These are phyloP conservation scores for Gaeumannomyces tritici DNA, from an alignment of 2,329 filamentous ascomycete genomes.

Conservation along the genomic window DNA sequence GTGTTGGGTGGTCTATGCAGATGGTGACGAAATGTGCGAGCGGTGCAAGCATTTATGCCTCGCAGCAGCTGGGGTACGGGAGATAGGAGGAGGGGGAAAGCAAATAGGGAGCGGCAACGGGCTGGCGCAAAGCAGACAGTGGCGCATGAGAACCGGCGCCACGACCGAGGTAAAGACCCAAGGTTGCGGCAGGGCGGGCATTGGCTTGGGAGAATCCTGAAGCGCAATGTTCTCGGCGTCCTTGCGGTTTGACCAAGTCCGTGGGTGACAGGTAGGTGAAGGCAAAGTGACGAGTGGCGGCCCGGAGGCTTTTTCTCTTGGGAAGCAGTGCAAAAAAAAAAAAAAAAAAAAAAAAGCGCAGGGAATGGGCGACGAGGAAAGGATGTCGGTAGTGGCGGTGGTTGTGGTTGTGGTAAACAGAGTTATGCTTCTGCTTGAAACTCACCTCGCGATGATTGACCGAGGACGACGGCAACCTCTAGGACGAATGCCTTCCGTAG, in stretches of 20 bases:
- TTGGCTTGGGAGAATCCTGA: background rate
- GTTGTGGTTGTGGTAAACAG: conserved; percentile 13
- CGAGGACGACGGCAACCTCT: conserved; percentile 21
- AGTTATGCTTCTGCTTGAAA: background rate
- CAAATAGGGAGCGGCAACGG: background rate
- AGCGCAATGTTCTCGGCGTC: background rate
- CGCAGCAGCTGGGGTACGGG: background rate
- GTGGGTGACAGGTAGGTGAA: conserved; percentile 5
- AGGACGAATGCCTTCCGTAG: conserved; percentile 36
- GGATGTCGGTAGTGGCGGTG: conserved; percentile 4
- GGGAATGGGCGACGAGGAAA: background rate
- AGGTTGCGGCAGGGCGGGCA: background rate
- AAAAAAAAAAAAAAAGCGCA: no score
- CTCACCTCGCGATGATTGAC: conserved; percentile 27
- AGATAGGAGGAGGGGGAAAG: background rate
- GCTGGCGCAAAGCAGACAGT: background rate
- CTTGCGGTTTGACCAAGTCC: conserved; percentile 28
- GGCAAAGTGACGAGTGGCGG: background rate
- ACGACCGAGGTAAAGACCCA: background rate
- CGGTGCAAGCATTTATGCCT: background rate
- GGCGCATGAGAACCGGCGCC: background rate
- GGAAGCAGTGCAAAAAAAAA: background rate
- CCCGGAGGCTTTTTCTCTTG: background rate
- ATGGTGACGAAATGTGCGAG: background rate
- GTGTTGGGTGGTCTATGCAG: background rate